Evolutionary conservation across 768 basidiomycete genomes (phyloP).

Genomic region (Phaffia tasmanica): DNA sequence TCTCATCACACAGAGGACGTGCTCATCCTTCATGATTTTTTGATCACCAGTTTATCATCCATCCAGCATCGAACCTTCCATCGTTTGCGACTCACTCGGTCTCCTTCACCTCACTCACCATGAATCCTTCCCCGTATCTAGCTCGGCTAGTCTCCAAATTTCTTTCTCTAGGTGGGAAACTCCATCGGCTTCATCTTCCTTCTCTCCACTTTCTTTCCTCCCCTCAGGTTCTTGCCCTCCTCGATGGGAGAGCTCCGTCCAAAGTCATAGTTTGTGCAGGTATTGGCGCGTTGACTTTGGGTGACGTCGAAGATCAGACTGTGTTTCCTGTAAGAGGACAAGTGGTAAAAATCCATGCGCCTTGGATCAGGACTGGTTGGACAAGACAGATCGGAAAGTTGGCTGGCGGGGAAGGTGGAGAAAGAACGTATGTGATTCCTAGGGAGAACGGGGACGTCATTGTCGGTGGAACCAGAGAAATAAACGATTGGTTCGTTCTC

Average conservation of each 20-base stretch:
- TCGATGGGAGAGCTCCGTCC: constrained; percentile 5
- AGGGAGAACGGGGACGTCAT: not conserved
- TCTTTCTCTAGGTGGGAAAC: constrained; percentile 27
- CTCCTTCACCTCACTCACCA: constrained; percentile 38
- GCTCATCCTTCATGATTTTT: not conserved
- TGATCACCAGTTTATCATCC: constrained; percentile 8
- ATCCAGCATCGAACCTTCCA: constrained; percentile 21
- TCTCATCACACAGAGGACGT: not conserved
- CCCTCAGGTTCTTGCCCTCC: constrained; percentile 21
- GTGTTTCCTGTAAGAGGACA: not conserved
- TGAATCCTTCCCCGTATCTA: constrained; percentile 36
- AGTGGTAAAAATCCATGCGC: not conserved
- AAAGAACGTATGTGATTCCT: constrained; percentile 1
- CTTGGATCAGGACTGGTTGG: not conserved
- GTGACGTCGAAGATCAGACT: not conserved
- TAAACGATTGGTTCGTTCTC: not conserved
- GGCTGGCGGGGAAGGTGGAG: not conserved
- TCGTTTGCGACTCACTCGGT: constrained; percentile 31
- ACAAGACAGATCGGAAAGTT: not conserved
- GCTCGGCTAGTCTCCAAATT: constrained; percentile 30
- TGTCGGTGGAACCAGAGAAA: constrained; percentile 2
- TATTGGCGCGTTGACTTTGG: constrained; percentile 30
- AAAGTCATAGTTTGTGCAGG: constrained; percentile 35
- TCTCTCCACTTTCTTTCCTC: constrained; percentile 25
- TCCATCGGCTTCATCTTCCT: constrained; percentile 30